phyloP scores from a whole-genome alignment of 495 filamentous ascomycete species.

The Trichocladium antarcticum region DNA sequence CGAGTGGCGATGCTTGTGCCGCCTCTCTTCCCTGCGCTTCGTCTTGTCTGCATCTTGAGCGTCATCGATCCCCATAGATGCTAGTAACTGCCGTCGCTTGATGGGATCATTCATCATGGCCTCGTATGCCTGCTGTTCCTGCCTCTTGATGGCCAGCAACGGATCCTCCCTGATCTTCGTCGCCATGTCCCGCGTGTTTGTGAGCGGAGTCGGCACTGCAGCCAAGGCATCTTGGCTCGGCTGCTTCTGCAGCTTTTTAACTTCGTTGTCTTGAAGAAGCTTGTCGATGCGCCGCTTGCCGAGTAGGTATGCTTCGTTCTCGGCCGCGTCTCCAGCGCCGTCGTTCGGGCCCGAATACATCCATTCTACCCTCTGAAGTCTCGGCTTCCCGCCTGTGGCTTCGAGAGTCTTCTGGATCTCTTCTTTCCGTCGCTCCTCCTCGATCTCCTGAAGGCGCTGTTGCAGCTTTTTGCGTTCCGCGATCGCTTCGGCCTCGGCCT shows the following conservation, averaged over 20 bases:
- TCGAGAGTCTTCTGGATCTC: slow-evolving; percentile 87
- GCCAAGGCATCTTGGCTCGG: slow-evolving; percentile 55
- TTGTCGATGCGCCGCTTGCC: slow-evolving; percentile 87
- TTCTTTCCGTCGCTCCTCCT: slow-evolving; percentile 86
- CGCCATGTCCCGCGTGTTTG: slow-evolving; percentile 63
- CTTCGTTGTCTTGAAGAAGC: slow-evolving; percentile 72
- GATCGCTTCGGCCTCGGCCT: slow-evolving; percentile 72
- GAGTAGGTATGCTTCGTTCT: slow-evolving; percentile 87
- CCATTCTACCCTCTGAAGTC: slow-evolving; percentile 80
- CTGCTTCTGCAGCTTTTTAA: slow-evolving; percentile 71
- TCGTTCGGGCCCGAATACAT: slow-evolving; percentile 87
- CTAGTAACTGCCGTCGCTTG: slow-evolving; percentile 56
- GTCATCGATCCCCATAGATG: slow-evolving; percentile 44
- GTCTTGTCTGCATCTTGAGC: slow-evolving; percentile 32
- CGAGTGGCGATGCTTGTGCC: slow-evolving; percentile 42
- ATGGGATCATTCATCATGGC: slow-evolving; percentile 75
- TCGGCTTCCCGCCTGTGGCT: slow-evolving; percentile 67
- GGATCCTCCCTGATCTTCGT: slow-evolving; percentile 83
- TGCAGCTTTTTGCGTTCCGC: slow-evolving; percentile 89
- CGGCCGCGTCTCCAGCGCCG: slow-evolving; percentile 72
- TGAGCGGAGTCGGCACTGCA: slow-evolving; percentile 43
- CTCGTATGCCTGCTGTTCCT: slow-evolving; percentile 86
- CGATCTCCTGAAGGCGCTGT: slow-evolving; percentile 73
- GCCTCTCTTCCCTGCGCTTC: slow-evolving; percentile 36
- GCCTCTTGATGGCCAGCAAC: slow-evolving; percentile 78